Evolutionary conservation across 73 alveolate species (phyloP), one percentile per base, ranked within the genome.

Genomic region (Diophrys appendiculata): DNA sequence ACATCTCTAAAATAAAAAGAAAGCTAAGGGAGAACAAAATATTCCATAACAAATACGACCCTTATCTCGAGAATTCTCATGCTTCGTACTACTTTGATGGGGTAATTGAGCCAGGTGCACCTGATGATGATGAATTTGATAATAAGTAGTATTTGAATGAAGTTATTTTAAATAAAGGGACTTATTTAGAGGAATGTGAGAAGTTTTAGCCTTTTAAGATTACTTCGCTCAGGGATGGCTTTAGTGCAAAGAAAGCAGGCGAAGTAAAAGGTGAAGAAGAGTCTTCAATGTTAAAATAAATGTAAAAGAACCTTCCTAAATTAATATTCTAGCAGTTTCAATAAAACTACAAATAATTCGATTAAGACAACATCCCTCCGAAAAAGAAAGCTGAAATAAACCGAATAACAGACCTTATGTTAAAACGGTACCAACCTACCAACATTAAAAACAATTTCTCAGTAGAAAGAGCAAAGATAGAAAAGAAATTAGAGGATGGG

Each of bases 31-130:
- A 31, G 71, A 60, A 60, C 71, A 60, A 23, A 31, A 31, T 60
- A 13, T 60, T 11, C 28, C 71, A 60, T 23, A 27, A 60, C 25
- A 31, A 60, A 60, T 60, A 11, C 28, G 28, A 60, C 71, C 71
- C 71, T 23, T 60, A 27, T 23, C 25, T 11, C 31, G 71, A 60
- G 25, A 60, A 60, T 23, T 27, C 71, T 3, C 71, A 60, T 60
- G 71, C 71, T 60, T 23, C 18, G 25, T 60, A 60, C 71, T 60
- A 60, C 71, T 60, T 60, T 23, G 71, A 60, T 23, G 71, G 71
- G 5, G 28, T 60, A 23, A 60, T 13, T 2, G 25, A 60, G 71
- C 71, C 71, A 3, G 30, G 2, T 3, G 11, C 28, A 11, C 25
- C 71, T 2, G 25, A 60, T 3, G 71, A 60, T 3, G 28, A 23